Evolutionary conservation across 78 protist species (phyloP), one percentile per base, ranked within the genome.

Genomic region (Emiliania huxleyi): DNA sequence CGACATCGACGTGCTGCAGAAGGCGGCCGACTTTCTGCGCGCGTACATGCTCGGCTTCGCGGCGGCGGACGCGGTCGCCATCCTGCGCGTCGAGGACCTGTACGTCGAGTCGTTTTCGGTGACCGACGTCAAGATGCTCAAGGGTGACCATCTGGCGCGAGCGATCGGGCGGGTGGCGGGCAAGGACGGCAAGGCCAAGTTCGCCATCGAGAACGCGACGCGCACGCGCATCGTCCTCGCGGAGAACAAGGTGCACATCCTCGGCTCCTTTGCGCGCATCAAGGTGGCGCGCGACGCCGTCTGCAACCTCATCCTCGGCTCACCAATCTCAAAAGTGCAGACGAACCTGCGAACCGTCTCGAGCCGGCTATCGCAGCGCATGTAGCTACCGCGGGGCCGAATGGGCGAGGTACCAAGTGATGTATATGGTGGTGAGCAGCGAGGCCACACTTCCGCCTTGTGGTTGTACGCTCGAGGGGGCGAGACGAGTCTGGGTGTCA

Each of bases 81-180:
- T 99, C 79, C 88, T 99, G 49, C 95, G 99, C 26, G 55, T 99
- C 90, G 99, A 99, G 56, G 99, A 99, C 52, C 95, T 99, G 49
- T 98, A 94, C 94, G 44, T 99, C 52, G 99, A 99, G 38, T 84
- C 98, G 6, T 99, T 99, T 48, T 23, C 1, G 44, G 48, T 49
- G 48, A 91, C 73, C 15, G 87, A 81, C 90, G 98, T 98, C 62
- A 96, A 97, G 93, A 90, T 93, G 8, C 95, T 99, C 5, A 93
- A 97, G 22, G 99, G 99, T 15, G 99, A 98, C 40, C 97, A 99
- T 75, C 93, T 98, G 21, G 52, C 97, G 5, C 97, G 99, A 23
- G 99, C 99, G 29, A 98, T 99, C 73, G 99, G 99, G 42, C 98
- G 99, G 56, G 93, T 99, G 2, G 99, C 99, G 35, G 99, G 99